Evolutionary conservation across 805 yeast species (phyloP), one percentile per base, ranked within the genome.

Genomic region (Saturnispora zaruensis): DNA sequence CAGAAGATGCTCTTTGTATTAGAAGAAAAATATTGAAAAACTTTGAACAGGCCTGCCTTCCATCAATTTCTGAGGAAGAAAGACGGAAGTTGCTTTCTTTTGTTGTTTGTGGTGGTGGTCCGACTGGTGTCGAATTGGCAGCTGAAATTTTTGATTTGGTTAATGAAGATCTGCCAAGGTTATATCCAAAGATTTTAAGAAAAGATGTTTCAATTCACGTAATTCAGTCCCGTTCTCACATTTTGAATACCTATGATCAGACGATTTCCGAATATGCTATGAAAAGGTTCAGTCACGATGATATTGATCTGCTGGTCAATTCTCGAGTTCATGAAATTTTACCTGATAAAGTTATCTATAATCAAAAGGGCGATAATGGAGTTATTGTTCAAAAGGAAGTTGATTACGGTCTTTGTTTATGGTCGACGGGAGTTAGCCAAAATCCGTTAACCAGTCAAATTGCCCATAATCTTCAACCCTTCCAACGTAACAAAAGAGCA

Each of bases 111-210:
- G 98, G 97, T 61, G 98, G 96, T 68, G 97, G 97, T 53, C 97
- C 97, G 65, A 91, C 98, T 44, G 98, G 98, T 72, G 96, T 90
- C 54, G 97, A 90, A 72, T 84, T 88, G 61, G 96, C 97, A 57
- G 97, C 96, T 61, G 97, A 91, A 70, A 73, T 90, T 59, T 95
- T 85, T 71, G 98, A 90, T 69, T 88, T 86, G 69, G 82, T 89
- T 55, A 91, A 87, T 67, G 95, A 90, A 67, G 97, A 90, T 69
- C 75, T 90, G 69, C 72, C 74, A 60, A 84, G 82, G 68, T 85
- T 95, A 88, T 84, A 87, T 72, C 96, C 97, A 44, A 83, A 76
- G 60, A 78, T 90, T 56, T 80, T 87, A 55, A 72, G 56, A 41
- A 70, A 75, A 59, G 96, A 90, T 67, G 79, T 89, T 66, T 78